Base-by-base conservation (phyloP, 2,329 filamentous ascomycete genomes). In the Talaromyces islandicus region DNA sequence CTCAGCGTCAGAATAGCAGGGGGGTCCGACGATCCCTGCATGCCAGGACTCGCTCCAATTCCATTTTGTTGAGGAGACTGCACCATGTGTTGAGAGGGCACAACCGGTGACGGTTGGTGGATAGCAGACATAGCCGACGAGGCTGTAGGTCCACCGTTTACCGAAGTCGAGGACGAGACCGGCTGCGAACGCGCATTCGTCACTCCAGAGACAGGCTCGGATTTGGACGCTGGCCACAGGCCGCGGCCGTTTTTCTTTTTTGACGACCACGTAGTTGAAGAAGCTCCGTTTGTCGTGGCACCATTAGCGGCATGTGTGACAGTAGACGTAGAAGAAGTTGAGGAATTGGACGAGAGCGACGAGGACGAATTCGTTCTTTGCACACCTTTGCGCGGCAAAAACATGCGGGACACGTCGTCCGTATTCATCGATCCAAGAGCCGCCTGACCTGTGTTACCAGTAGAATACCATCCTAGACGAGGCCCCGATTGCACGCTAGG, bases 331-430 rank as follows among this genome's bases (percentile, higher is more conserved):
- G 90, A 89, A 35, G 80, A 77, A 10, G 61, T 60, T n/a, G 61
- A 62, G 41, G 57, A 38, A 59, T 77, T 78, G 24, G 85, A 87
- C 59, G 80, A 78, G 64, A 95, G 82, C 52, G 92, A 96, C 4
- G 92, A 96, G 61, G 91, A 94, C 38, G 93, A 97, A 80, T 91
- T 96, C 70, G 88, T 88, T 73, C 93, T 87, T 74, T 93, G 90
- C 63, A 91, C 83, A 71, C 84, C 87, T 79, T 96, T 97, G 69
- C 92, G 90, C 71, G 91, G 90, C 83, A 90, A 88, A 75, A 95
- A 91, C 85, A 96, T 92, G 75, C 89, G 88, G 78, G 89, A 86
- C 66, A 88, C 86, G 77, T 96, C 91, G 79, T 96, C 91, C 73
- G 87, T 79, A 78, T 89, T 90, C 86, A 91, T 90, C 71, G 88